Conservation (phyloP, 495 filamentous ascomycete genomes). For the Aspergillus mulundensis region DNA sequence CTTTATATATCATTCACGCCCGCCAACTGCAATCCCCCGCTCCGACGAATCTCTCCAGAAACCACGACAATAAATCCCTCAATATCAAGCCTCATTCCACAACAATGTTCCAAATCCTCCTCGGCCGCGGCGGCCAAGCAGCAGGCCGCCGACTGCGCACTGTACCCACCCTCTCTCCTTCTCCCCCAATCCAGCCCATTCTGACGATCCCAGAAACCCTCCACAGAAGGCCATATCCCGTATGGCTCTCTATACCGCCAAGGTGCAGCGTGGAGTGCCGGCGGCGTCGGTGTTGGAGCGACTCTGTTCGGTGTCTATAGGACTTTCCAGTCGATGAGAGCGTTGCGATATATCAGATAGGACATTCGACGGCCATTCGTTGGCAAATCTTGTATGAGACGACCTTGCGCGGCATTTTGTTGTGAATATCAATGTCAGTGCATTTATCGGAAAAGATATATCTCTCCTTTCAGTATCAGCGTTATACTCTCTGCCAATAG, state of each 20-base stretch:
- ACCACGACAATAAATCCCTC: too few species aligned
- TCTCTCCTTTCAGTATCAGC: too few species aligned
- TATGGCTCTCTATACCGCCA: conserved; percentile 26
- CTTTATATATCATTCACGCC: neutral
- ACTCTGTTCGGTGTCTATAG: conserved; percentile 29
- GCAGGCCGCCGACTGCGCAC: conserved; percentile 9
- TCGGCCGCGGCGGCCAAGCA: conserved; percentile 12
- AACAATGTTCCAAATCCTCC: conserved; percentile 20
- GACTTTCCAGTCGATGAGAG: conserved; percentile 30
- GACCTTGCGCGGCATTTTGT: too few species aligned
- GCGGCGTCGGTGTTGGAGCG: conserved; percentile 29
- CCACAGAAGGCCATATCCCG: conserved; percentile 16
- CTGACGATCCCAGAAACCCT: neutral
- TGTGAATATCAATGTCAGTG: too few species aligned
- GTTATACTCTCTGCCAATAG: too few species aligned
- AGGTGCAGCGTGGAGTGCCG: conserved; percentile 28
- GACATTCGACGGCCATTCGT: too few species aligned
- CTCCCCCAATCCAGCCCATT: neutral
- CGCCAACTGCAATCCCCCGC: too few species aligned
- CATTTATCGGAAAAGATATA: too few species aligned
- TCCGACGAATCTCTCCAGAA: too few species aligned
- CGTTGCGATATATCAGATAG: conserved; percentile 25
- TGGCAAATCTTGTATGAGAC: too few species aligned
- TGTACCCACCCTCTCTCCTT: neutral
- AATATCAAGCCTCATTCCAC: too few species aligned